These are phyloP conservation scores for Purpureocillium lavendulum DNA, from an alignment of 2,329 filamentous ascomycete genomes.

Conservation along the genomic window DNA sequence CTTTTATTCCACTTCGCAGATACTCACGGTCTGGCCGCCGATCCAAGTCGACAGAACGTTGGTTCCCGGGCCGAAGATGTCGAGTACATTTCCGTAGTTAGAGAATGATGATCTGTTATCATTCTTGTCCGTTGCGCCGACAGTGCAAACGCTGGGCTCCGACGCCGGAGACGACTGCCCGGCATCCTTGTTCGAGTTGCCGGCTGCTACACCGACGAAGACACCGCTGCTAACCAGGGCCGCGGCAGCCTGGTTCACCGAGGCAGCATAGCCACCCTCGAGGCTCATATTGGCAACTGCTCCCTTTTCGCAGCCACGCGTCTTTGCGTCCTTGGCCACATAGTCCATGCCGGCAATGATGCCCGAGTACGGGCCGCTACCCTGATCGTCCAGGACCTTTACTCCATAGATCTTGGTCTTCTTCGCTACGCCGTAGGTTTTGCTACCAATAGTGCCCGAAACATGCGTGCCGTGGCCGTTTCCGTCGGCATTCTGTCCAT, in stretches of 20 bases:
- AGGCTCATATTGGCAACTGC: constrained; percentile 44
- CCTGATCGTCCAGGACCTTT: constrained; percentile 26
- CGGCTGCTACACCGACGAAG: constrained; percentile 42
- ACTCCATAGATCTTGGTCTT: constrained; percentile 27
- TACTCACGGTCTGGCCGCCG: constrained; percentile 23
- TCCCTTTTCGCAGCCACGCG: constrained; percentile 26
- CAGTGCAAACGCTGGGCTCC: constrained; percentile 11
- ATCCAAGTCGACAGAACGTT: constrained; percentile 35
- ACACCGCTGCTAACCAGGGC: constrained; percentile 32
- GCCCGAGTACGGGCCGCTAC: constrained; percentile 24
- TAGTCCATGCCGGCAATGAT: constrained; percentile 33
- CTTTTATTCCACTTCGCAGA: background rate
- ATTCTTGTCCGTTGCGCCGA: constrained; percentile 7
- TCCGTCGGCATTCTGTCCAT: constrained; percentile 17
- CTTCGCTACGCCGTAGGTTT: constrained; percentile 31
- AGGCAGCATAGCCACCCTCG: constrained; percentile 30
- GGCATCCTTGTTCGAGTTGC: constrained; percentile 24
- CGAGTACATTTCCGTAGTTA: constrained; percentile 33
- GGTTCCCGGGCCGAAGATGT: constrained; percentile 38
- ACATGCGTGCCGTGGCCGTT: constrained; percentile 21
- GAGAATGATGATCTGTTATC: constrained; percentile 31
- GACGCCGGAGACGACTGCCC: constrained; percentile 12
- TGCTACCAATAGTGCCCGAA: constrained; percentile 22
- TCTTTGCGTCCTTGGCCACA: constrained; percentile 22
- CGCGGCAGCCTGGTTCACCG: constrained; percentile 38